These are phyloP conservation scores for Ramularia collo-cygni DNA, from an alignment of 2,329 filamentous ascomycete species.

Conservation along the genomic window DNA sequence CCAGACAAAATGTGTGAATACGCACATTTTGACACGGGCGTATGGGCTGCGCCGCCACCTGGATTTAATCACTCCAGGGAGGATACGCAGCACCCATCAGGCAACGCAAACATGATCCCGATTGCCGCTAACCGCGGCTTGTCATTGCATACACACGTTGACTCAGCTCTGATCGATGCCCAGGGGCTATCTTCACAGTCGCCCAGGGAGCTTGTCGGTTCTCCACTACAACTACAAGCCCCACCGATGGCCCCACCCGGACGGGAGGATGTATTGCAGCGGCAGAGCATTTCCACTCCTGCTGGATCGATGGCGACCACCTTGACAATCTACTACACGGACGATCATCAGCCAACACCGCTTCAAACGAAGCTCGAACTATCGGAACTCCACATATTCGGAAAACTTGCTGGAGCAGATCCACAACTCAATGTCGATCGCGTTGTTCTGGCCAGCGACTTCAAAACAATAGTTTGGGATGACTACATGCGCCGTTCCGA, in stretches of 20 bases:
- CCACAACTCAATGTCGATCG: constrained; percentile 9
- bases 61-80: too few relatives aligned
- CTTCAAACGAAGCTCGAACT: constrained; percentile 8
- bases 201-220: too few relatives aligned
- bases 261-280: too few relatives aligned
- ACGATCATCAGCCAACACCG: constrained; percentile 1
- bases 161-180: too few relatives aligned
- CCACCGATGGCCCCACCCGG: too few relatives aligned
- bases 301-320: background rate
- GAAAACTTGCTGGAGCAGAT: constrained; percentile 5
- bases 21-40: constrained; percentile 18
- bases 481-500: constrained; percentile 3
- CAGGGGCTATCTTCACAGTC: too few relatives aligned
- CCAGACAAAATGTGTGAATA: constrained; percentile 9
- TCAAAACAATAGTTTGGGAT: constrained; percentile 12
- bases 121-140: background rate
- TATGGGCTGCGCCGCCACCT: constrained; percentile 11
- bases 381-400: constrained; percentile 1
- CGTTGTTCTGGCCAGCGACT: constrained; percentile 15
- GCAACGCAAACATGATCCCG: constrained; percentile 2
- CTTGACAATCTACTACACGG: constrained; percentile 1
- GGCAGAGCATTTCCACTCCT: too few relatives aligned
- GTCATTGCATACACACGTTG: too few relatives aligned
- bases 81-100: too few relatives aligned
- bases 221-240: too few relatives aligned